Evolutionary conservation across 495 filamentous ascomycete genomes (phyloP).

Genomic region (Daldinia bambusicola): DNA sequence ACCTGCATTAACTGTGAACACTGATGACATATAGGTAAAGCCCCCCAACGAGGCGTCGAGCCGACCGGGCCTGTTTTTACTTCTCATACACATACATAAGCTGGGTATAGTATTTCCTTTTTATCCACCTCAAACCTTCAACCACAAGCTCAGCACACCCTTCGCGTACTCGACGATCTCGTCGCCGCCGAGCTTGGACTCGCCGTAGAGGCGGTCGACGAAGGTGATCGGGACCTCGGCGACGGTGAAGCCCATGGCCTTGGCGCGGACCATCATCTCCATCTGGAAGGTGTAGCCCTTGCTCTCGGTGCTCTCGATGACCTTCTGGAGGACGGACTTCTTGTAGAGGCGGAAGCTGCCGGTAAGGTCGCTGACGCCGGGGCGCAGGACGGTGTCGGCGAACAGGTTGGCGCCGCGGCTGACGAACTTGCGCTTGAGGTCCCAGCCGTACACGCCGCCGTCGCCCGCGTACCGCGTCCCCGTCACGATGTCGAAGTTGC

Average conservation of each 20-base stretch:
- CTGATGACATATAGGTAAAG: constrained; percentile 32
- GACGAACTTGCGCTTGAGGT: constrained; percentile 94
- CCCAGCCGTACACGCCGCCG: constrained; percentile 97
- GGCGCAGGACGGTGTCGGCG: constrained; percentile 91
- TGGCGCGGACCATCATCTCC: constrained; percentile 88
- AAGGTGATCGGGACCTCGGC: constrained; percentile 95
- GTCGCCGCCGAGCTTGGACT: constrained; percentile 91
- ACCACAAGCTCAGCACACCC: constrained; percentile 89
- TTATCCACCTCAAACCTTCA: constrained; percentile 71
- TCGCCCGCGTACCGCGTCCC: constrained; percentile 91
- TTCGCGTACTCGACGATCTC: constrained; percentile 99
- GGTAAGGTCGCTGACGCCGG: constrained; percentile 96
- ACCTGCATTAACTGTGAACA: constrained; percentile 34
- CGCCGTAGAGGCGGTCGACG: constrained; percentile 94
- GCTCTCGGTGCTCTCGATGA: constrained; percentile 88
- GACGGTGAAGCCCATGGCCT: constrained; percentile 89
- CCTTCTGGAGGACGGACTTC: constrained; percentile 85
- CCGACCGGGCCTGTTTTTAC: constrained; percentile 13
- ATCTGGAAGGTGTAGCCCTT: constrained; percentile 99
- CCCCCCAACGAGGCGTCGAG: constrained; percentile 29
- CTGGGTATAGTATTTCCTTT: too few species aligned
- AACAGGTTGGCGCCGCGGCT: constrained; percentile 93
- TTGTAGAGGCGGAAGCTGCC: constrained; percentile 96
- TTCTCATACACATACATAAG: constrained; percentile 16
- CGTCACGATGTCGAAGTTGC: constrained; percentile 93